phyloP scores from a whole-genome alignment of 2,329 filamentous ascomycete species.

The Tolypocladium inflatum region DNA sequence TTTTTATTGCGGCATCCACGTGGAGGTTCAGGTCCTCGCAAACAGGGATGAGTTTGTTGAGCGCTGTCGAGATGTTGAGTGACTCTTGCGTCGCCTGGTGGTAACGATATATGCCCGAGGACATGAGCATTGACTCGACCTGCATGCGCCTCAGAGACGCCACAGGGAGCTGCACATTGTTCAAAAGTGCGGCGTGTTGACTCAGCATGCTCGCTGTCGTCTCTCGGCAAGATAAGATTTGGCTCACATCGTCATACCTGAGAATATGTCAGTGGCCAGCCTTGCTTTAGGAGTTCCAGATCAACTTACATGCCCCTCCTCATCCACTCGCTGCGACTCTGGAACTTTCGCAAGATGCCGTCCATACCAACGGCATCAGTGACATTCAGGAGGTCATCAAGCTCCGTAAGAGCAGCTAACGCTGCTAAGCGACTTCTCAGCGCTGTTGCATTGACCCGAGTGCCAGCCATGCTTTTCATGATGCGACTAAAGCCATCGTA shows the following conservation, averaged over 20 bases:
- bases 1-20: constrained; percentile 65
- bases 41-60: constrained; percentile 66
- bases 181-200: constrained; percentile 54
- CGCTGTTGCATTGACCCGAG: constrained; percentile 38
- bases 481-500: constrained; percentile 53
- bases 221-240: constrained; percentile 73
- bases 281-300: background rate
- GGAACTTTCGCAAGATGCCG: constrained; percentile 53
- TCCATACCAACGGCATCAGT: constrained; percentile 50
- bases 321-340: constrained; percentile 67
- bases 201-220: constrained; percentile 74
- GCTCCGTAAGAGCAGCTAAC: constrained; percentile 67
- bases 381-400: constrained; percentile 66
- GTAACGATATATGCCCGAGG: constrained; percentile 65
- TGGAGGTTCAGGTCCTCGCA: constrained; percentile 64
- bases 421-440: constrained; percentile 49
- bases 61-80: constrained; percentile 70
- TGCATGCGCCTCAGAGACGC: constrained; percentile 62
- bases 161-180: constrained; percentile 49
- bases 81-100: constrained; percentile 82
- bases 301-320: constrained; percentile 62
- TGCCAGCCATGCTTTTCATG: constrained; percentile 45
- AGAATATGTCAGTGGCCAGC: constrained; percentile 4
- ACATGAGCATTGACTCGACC: constrained; percentile 64
- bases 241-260: constrained; percentile 68